Evolutionary conservation across 139 green algal genomes (phyloP), one percentile per base, ranked within the genome.

Genomic region (Chlorella sp.): DNA sequence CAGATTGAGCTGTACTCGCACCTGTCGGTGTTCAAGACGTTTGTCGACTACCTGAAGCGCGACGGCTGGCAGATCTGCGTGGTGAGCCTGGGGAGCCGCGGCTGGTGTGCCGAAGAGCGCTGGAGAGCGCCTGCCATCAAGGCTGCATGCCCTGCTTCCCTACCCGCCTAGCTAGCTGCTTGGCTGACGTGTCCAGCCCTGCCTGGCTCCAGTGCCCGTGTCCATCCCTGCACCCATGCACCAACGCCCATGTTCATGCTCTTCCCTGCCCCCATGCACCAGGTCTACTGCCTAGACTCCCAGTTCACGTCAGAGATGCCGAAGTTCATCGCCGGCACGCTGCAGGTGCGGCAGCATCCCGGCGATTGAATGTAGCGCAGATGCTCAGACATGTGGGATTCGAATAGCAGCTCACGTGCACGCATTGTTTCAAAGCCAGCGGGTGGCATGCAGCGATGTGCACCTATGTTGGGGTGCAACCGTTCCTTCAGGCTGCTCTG

Each of bases 1-100:
- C 97, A 99, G 90, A 98, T 99, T 19, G 97, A 99, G 94, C 94
- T 99, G 70, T 99, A 98, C 92, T 97, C 93, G 72, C 96, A 99
- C 88, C 85, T 96, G 8, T 87, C 85, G 34, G 93, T 97, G 30
- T 97, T 99, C 84, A 81, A 91, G 28, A 93, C 90, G 13, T 94
- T 99, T 46, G 94, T 97, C 20, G 92, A 98, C 48, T 97, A 90
- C 46, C 89, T 99, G 48, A 90, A 89, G 67, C 26, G 43, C 40
- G 88, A 95, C 70, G 93, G 92, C 72, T 97, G 94, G 94, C 82
- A 88, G 34, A 78, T 91, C 62, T 76, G 56, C 36, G 75, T 77
- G 56, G 85, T 82, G 34, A 26, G 67, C 60, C 24, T 8, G 22
- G 72, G 26, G n/a, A 30, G 22, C 41, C 62, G 38, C 20, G 38